A percentile compares a stretch with the other conserved stretches of the same genome.
These are phyloP conservation scores for Drosera capensis DNA, from an alignment of 148 eudicot species.

Conservation along the genomic window DNA sequence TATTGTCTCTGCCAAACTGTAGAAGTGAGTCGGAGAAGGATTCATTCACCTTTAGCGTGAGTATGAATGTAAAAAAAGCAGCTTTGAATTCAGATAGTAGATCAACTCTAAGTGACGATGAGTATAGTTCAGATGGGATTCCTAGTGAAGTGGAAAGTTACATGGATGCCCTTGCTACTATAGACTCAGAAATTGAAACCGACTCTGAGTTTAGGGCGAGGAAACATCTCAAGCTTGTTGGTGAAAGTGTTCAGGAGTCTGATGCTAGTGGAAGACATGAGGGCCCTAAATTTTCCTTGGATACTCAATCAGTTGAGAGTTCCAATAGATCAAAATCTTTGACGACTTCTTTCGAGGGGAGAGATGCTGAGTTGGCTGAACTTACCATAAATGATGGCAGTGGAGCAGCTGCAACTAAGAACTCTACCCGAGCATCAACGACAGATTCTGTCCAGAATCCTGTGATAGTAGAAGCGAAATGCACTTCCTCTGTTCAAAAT, in stretches of 20 bases:
- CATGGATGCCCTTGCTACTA: conserved; percentile 71
- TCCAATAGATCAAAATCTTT: conserved; percentile 49
- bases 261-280: conserved; percentile 40
- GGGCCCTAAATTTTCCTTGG: conserved; percentile 23
- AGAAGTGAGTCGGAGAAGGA: conserved; percentile 11
- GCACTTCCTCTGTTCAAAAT: conserved; percentile 13
- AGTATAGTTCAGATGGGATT: conserved; percentile 42
- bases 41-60: conserved; percentile 13
- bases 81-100: conserved; percentile 25
- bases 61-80: conserved; percentile 23
- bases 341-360: conserved; percentile 19
- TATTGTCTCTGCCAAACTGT: conserved; percentile 8
- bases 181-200: conserved; percentile 73
- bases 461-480: conserved; percentile 17
- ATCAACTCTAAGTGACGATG: conserved; percentile 21
- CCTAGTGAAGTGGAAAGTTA: conserved; percentile 77
- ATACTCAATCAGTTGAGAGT: conserved; percentile 55
- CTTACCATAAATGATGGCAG: conserved; percentile 16
- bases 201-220: conserved; percentile 45
- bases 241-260: conserved; percentile 24
- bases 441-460: conserved; percentile 14
- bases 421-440: conserved; percentile 15
- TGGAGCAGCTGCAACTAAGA: conserved; percentile 9
- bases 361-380: conserved; percentile 28
- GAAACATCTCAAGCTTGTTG: conserved; percentile 11